These are phyloP conservation scores for Scleromitrula shiraiana DNA, from an alignment of 2,329 filamentous ascomycete genomes.

Conservation along the genomic window DNA sequence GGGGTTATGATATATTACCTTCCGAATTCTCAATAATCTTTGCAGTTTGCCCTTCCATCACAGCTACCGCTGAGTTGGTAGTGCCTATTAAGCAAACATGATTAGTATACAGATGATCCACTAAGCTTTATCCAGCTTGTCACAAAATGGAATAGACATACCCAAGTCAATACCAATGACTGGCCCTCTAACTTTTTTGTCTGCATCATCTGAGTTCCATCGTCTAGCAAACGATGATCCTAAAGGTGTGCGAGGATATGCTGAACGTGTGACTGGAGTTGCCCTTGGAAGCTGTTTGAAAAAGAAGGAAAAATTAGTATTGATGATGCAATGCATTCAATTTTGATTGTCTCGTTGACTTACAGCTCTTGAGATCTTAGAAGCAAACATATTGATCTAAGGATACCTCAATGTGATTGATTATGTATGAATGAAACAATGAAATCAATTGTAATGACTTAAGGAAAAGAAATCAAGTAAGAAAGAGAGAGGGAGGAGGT, in stretches of 20 bases:
- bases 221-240: conserved; percentile 69
- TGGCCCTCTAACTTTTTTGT: conserved; percentile 81
- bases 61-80: conserved; percentile 93
- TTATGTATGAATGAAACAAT: conserved; percentile 14
- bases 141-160: conserved; percentile 35
- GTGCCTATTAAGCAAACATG: conserved; percentile 47
- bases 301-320: conserved; percentile 14
- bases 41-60: conserved; percentile 94
- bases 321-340: conserved; percentile 21
- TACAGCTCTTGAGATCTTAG: conserved; percentile 68
- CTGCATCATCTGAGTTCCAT: conserved; percentile 61
- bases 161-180: conserved; percentile 98
- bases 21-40: conserved; percentile 98
- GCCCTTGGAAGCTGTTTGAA: conserved; percentile 65
- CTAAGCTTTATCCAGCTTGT: conserved; percentile 2
- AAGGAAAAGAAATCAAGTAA: conserved; percentile 12
- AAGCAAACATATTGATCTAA: conserved; percentile 57
- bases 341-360: conserved; percentile 34
- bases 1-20: conserved; percentile 43
- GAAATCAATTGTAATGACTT: neutral
- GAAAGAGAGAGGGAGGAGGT: too few species aligned
- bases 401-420: conserved; percentile 14
- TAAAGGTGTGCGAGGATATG: conserved; percentile 61
- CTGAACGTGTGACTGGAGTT: conserved; percentile 58
- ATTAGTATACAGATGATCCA: conserved; percentile 17